A percentile compares a stretch with the other conserved stretches of the same genome.
Evolutionary conservation across 2,329 filamentous ascomycete genomes (phyloP).

Genomic region (Sclerotinia glacialis): DNA sequence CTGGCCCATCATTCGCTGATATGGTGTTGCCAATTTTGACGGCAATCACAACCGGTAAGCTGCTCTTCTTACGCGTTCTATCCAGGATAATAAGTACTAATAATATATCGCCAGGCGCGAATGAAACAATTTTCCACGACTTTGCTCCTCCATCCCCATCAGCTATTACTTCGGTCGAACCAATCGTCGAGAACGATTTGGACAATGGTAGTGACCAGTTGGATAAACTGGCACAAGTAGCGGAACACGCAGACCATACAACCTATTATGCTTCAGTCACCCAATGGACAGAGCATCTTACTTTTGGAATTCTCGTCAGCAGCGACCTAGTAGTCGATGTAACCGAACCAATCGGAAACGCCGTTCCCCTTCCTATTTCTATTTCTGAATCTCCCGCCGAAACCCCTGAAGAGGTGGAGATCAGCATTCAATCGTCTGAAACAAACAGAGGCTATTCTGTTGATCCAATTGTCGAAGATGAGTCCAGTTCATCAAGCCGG

Average conservation of each 20-base stretch:
- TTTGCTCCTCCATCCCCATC: not conserved
- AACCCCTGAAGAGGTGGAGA: no score
- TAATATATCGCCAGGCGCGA: not conserved
- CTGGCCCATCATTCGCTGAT: not conserved
- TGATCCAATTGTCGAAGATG: not conserved
- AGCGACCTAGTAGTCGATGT: not conserved
- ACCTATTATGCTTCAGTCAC: not conserved
- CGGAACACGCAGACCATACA: not conserved
- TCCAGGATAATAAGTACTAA: not conserved
- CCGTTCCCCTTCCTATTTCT: not conserved
- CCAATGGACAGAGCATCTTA: not conserved
- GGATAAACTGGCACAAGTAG: no score
- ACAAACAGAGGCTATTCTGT: no score
- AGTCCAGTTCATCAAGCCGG: not conserved
- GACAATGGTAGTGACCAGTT: not conserved
- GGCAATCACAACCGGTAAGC: not conserved
- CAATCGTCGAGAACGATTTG: not conserved
- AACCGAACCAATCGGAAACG: not conserved
- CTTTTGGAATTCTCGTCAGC: not conserved
- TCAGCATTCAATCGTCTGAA: no score
- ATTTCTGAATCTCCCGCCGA: not conserved
- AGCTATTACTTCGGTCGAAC: not conserved
- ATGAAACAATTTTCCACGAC: not conserved
- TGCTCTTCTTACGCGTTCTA: not conserved
- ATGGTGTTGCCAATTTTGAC: not conserved